These are phyloP conservation scores for Zychaea mexicana DNA, from an alignment of 371 early-diverging fungal genomes.

Conservation along the genomic window DNA sequence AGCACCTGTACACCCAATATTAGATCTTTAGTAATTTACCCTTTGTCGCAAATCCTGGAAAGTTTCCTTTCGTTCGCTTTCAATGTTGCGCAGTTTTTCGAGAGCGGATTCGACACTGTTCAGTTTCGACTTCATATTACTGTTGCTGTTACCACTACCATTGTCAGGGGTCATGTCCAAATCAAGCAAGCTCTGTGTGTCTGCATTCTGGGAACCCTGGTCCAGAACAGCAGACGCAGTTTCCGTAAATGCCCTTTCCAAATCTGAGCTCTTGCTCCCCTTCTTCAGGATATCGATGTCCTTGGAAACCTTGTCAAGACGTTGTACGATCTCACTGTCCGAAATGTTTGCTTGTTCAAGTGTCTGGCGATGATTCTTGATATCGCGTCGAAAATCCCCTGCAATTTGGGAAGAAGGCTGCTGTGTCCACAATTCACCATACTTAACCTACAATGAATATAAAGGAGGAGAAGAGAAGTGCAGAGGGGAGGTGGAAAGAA, in stretches of 20 bases:
- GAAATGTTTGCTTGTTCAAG: conserved; percentile 80
- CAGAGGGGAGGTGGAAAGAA: too few species aligned
- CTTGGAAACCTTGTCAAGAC: conserved; percentile 54
- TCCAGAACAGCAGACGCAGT: not conserved
- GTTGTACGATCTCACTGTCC: conserved; percentile 65
- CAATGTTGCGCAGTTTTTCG: conserved; percentile 76
- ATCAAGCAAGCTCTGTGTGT: conserved; percentile 59
- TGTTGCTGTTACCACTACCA: conserved; percentile 29
- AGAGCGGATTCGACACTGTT: conserved; percentile 70
- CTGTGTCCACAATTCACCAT: conserved; percentile 81
- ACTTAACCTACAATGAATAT: conserved; percentile 51
- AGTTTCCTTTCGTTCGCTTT: conserved; percentile 75
- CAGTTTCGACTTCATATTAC: conserved; percentile 47
- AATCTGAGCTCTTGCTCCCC: conserved; percentile 59
- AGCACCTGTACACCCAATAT: not conserved
- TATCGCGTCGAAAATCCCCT: conserved; percentile 73
- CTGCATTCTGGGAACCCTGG: conserved; percentile 17
- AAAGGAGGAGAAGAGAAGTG: not conserved
- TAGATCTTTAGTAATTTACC: conserved; percentile 35
- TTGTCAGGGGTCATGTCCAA: conserved; percentile 47
- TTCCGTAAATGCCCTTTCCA: conserved; percentile 66
- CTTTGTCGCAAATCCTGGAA: conserved; percentile 83
- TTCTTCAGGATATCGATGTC: conserved; percentile 61
- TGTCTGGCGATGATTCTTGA: conserved; percentile 75
- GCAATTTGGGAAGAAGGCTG: conserved; percentile 79